These are phyloP conservation scores for Thelonectria rubi DNA, from an alignment of 2,329 filamentous ascomycete species.

Conservation along the genomic window DNA sequence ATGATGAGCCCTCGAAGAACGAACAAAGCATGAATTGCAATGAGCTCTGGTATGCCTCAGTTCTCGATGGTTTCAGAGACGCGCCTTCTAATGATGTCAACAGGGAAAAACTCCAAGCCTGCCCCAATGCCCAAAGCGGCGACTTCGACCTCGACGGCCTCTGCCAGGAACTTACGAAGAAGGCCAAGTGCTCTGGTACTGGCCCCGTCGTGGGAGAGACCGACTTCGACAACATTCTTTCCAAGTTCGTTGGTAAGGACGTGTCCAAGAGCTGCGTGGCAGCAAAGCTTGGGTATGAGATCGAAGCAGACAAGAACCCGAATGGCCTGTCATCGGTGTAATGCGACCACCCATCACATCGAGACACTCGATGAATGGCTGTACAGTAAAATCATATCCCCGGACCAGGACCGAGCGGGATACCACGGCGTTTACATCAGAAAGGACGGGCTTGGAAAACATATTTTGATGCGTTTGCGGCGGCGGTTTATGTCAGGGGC, in stretches of 20 bases:
- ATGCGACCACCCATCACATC: constrained; percentile 20
- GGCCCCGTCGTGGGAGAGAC: constrained; percentile 89
- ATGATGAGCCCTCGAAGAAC: constrained; percentile 67
- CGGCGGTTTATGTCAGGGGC: constrained; percentile 15
- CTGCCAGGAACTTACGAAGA: constrained; percentile 91
- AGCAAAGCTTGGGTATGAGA: constrained; percentile 69
- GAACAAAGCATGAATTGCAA: constrained; percentile 80
- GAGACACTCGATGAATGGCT: constrained; percentile 28
- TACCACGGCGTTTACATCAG: constrained; percentile 42
- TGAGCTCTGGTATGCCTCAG: constrained; percentile 83
- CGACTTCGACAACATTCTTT: constrained; percentile 85
- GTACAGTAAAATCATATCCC: constrained; percentile 38
- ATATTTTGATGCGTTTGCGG: constrained; percentile 20
- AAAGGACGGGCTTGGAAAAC: constrained; percentile 40
- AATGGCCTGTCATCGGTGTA: constrained; percentile 31
- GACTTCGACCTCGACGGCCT: constrained; percentile 94
- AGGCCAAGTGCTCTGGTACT: constrained; percentile 92
- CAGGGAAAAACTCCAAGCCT: constrained; percentile 91
- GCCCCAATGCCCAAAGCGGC: constrained; percentile 86
- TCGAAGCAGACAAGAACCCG: constrained; percentile 40
- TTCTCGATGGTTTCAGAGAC: background rate
- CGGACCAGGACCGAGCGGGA: constrained; percentile 37
- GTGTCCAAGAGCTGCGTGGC: constrained; percentile 47
- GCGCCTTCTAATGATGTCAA: constrained; percentile 51
- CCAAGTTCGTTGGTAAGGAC: constrained; percentile 65